Base-by-base conservation (phyloP, 2,329 filamentous ascomycete genomes). In the Venturia aucupariae region DNA sequence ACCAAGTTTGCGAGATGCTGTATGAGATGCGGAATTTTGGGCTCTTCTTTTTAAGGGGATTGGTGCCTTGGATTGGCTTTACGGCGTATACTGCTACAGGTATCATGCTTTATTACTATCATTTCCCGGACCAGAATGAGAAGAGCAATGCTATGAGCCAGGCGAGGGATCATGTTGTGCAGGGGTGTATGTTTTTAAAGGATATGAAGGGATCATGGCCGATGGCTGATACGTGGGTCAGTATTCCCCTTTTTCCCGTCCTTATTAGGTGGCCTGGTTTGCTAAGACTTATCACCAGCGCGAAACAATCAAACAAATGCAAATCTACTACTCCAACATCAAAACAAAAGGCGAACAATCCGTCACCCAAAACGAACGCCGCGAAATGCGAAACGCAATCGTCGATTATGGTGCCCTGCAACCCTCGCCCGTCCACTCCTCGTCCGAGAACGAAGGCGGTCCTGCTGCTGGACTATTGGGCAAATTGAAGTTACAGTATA, bases 261-360 rank as follows among this genome's bases (percentile, higher is more conserved):
- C 11, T 1, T 39, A 7, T 1, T 22, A 8, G 38, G 4, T 24
- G n/a, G 17, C 13, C 2, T 3, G 8, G 2, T 4, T 22, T 4
- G 6, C 22, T 24, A 7, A 57, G 10, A 11, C 7, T 38, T 15
- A 59, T 22, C 10, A 10, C 24, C 35, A 75, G 74, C 75, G 74
- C 39, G 74, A 77, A 48, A 77, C 75, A 1, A 76, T 77, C 67
- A 76, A 76, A 64, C 74, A 74, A 65, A 77, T 77, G 75, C 75
- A 76, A 59, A 74, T 72, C 0, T 76, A 75, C 67, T 77, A 77
- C 65, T 71, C 72, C 57, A 74, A 72, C 10, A 69, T 73, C 0
- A 68, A 71, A 6, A 72, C 71, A 3, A 73, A 76, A 65, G 74
- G 72, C 30, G 71, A 67, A 0, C 70, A 66, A 60, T 42, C 73